Percentiles rank a stretch among this genome's conserved stretches.
Conservation (phyloP, 176 grass and related monocot species). For the Rhynchospora breviuscula region DNA sequence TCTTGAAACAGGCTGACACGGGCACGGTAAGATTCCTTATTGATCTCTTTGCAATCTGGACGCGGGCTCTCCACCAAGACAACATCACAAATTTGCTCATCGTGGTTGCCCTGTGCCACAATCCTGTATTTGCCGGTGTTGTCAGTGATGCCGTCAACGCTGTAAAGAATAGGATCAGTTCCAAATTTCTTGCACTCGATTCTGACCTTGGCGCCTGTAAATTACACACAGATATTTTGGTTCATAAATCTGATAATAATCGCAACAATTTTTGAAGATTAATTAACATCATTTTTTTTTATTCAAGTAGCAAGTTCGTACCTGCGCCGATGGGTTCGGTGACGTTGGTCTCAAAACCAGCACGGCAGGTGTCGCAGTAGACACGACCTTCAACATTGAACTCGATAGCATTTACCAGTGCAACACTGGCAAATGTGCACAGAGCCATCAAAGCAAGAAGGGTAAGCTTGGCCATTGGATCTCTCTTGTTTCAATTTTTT, state of each 20-base stretch:
- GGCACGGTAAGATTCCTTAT: slow-evolving; percentile 38
- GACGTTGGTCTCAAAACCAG: slow-evolving; percentile 59
- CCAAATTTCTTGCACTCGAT: slow-evolving; percentile 38
- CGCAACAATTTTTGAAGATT: not conserved
- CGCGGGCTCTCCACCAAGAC: slow-evolving; percentile 48
- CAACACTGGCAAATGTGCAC: slow-evolving; percentile 31
- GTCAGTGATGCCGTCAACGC: slow-evolving; percentile 48
- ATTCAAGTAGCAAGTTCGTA: not conserved
- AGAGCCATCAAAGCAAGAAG: slow-evolving; percentile 14
- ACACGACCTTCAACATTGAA: slow-evolving; percentile 56
- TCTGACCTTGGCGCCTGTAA: slow-evolving; percentile 51
- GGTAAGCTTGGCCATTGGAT: slow-evolving; percentile 11
- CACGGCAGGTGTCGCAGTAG: slow-evolving; percentile 81
- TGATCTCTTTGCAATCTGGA: slow-evolving; percentile 36
- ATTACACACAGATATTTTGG: not conserved
- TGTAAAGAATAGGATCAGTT: not conserved
- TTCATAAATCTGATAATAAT: not conserved
- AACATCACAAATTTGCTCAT: slow-evolving; percentile 75
- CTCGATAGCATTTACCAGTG: slow-evolving; percentile 1
- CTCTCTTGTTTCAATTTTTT: not conserved
- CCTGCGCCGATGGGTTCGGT: slow-evolving; percentile 28
- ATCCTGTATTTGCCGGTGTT: slow-evolving; percentile 43
- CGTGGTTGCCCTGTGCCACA: slow-evolving; percentile 41
- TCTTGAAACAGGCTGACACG: slow-evolving; percentile 45
- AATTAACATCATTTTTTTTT: not conserved